Base-by-base conservation (phyloP, 768 basidiomycete species). In the Russula brevipes region DNA sequence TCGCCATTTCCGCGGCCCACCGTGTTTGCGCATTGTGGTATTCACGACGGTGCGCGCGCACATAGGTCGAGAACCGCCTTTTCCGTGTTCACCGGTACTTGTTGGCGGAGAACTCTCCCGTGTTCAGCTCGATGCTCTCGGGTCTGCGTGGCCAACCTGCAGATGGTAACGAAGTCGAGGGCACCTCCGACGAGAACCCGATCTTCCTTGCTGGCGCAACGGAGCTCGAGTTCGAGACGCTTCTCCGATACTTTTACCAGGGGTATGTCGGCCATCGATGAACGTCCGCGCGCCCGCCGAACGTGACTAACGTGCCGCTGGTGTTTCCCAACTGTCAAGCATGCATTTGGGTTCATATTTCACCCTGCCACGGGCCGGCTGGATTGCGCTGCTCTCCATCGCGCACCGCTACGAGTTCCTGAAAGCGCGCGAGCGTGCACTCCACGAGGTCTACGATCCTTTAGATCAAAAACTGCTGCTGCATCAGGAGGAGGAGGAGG, bases 11-110 rank as follows among this genome's bases (percentile, higher is more conserved):
- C 42, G 11, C 31, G 42, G 30, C 61, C 56, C 39, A 61, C 47
- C 44, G 17, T 17, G 19, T 30, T 50, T 19, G 38, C 14, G 10
- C 16, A 19, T 1, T 17, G 31, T 33, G 35, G 5, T 35, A 6
- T 57, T 41, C 44, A 24, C 14, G 11, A 8, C 17, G 8, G 24
- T 5, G 24, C 38, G 36, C 5, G 8, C 8, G 33, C 36, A 2
- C 5, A 10, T 47, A 64, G 63, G 57, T 64, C 35, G 57, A 59
- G 53, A 59, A 31, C 31, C 52, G 63, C 39, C 63, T 64, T 16
- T 64, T 64, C 46, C 63, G 57, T 38, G 63, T 64, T 30, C 63
- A 64, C 46, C 63, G 53, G 63, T 46, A 64, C 57, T 64, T 59
- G 33, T 52, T 64, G 46, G 57, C 52, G 46, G 57, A 64, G 54